Evolutionary conservation across 768 basidiomycete species (phyloP).

Genomic region (Trametes cinnabarina): DNA sequence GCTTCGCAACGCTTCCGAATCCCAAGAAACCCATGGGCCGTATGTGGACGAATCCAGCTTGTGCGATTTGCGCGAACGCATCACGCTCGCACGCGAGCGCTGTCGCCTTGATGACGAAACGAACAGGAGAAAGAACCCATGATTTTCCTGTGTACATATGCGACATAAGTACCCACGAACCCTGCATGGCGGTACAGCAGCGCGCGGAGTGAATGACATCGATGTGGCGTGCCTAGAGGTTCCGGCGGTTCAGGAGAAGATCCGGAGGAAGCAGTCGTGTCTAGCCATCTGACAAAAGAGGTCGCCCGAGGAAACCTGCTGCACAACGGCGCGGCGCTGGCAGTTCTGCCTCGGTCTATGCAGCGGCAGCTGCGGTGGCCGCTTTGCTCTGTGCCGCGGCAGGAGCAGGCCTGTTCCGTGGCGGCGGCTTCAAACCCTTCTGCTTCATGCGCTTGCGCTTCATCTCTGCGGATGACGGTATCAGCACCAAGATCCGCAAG

Average conservation of each 20-base stretch:
- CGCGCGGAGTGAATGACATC: not conserved
- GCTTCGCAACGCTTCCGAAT: slow-evolving; percentile 1
- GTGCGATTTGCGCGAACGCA: not conserved
- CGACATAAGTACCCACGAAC: too few species aligned
- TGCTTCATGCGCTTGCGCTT: slow-evolving; percentile 76
- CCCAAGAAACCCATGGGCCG: too few species aligned
- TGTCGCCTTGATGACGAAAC: slow-evolving; percentile 6
- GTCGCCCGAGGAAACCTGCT: too few species aligned
- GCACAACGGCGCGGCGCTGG: too few species aligned
- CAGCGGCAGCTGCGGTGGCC: slow-evolving; percentile 9
- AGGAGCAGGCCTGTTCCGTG: slow-evolving; percentile 37
- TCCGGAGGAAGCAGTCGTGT: not conserved
- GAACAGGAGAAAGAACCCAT: not conserved
- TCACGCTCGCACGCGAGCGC: slow-evolving; percentile 4
- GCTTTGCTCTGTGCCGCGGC: slow-evolving; percentile 15
- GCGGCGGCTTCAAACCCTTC: slow-evolving; percentile 66
- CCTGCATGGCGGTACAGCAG: not conserved
- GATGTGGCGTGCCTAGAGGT: not conserved
- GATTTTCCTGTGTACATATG: not conserved
- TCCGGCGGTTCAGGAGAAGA: slow-evolving; percentile 1
- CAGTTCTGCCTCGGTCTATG: not conserved
- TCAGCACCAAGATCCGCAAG: not conserved
- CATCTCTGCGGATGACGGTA: slow-evolving; percentile 45
- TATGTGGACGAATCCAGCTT: too few species aligned
- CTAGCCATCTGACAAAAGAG: not conserved